Evolutionary conservation across 2,329 filamentous ascomycete species (phyloP).

Genomic region (Pseudogymnoascus pannorum): DNA sequence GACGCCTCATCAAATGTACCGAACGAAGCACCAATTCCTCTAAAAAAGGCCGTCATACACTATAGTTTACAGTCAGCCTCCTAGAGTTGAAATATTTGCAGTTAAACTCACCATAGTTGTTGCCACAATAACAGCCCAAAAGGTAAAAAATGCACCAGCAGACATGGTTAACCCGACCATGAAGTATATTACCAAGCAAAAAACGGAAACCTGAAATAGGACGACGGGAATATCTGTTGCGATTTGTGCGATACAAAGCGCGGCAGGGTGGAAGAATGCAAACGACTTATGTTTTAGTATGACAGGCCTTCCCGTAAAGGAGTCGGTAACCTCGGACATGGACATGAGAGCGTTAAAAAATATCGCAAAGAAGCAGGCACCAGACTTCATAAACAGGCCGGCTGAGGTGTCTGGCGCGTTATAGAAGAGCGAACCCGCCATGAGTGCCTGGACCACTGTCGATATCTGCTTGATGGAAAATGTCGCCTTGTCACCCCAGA

Average conservation of each 20-base stretch:
- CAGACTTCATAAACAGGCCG: slow-evolving; percentile 57
- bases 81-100: background rate
- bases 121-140: slow-evolving; percentile 46
- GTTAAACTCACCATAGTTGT: slow-evolving; percentile 29
- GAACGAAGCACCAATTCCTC: slow-evolving; percentile 48
- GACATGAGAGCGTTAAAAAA: slow-evolving; percentile 55
- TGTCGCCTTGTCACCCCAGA: slow-evolving; percentile 57
- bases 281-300: slow-evolving; percentile 52
- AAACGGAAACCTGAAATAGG: slow-evolving; percentile 49
- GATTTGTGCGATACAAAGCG: slow-evolving; percentile 51
- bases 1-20: slow-evolving; percentile 51
- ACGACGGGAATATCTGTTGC: slow-evolving; percentile 49
- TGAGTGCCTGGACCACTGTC: slow-evolving; percentile 51
- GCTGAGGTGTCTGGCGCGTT: slow-evolving; percentile 48
- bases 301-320: slow-evolving; percentile 52
- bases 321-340: slow-evolving; percentile 59
- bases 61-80: slow-evolving; percentile 27
- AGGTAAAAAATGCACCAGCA: slow-evolving; percentile 54
- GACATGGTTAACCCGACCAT: slow-evolving; percentile 50
- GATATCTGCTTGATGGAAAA: slow-evolving; percentile 55
- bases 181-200: slow-evolving; percentile 55
- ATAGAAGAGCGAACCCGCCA: slow-evolving; percentile 62
- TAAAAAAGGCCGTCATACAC: slow-evolving; percentile 52
- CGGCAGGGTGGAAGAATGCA: slow-evolving; percentile 49
- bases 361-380: slow-evolving; percentile 57